These are phyloP conservation scores for Macadamia integrifolia DNA, from an alignment of 164 flowering plant genomes.

Conservation along the genomic window DNA sequence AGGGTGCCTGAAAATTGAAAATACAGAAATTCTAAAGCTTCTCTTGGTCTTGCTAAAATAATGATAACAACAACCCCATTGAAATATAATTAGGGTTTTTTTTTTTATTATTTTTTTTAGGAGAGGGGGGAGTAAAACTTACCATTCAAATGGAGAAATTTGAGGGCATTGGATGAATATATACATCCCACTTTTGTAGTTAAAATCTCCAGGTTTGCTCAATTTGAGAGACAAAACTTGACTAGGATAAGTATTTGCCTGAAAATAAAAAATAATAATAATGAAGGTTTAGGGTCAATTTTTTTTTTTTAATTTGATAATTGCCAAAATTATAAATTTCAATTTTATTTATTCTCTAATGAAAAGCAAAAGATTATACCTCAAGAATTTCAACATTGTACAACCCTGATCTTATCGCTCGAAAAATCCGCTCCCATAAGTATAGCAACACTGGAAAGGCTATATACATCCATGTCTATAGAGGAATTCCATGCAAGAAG, in stretches of 20 bases:
- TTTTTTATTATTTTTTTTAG: neutral
- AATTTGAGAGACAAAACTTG: conserved; percentile 39
- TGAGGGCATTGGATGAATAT: conserved; percentile 45
- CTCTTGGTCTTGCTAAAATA: neutral
- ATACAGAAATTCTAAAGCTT: neutral
- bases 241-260: conserved; percentile 35
- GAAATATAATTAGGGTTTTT: neutral
- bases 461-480: conserved; percentile 54
- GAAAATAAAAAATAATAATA: conserved; percentile 2
- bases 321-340: too few relatives aligned
- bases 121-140: neutral
- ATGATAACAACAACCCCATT: too few relatives aligned
- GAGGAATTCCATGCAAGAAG: neutral
- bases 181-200: conserved; percentile 44
- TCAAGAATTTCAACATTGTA: conserved; percentile 25
- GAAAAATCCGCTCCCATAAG: conserved; percentile 33
- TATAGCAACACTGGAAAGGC: conserved; percentile 44
- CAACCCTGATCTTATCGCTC: conserved; percentile 30
- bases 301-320: too few relatives aligned
- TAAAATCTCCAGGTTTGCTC: conserved; percentile 38
- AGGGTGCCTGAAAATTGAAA: conserved; percentile 37
- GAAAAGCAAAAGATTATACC: conserved; percentile 14
- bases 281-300: neutral
- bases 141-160: conserved; percentile 52
- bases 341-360: too few relatives aligned